Evolutionary conservation across 805 yeast species (phyloP), one percentile per base, ranked within the genome.

Genomic region (Yamadazyma laniorum): DNA sequence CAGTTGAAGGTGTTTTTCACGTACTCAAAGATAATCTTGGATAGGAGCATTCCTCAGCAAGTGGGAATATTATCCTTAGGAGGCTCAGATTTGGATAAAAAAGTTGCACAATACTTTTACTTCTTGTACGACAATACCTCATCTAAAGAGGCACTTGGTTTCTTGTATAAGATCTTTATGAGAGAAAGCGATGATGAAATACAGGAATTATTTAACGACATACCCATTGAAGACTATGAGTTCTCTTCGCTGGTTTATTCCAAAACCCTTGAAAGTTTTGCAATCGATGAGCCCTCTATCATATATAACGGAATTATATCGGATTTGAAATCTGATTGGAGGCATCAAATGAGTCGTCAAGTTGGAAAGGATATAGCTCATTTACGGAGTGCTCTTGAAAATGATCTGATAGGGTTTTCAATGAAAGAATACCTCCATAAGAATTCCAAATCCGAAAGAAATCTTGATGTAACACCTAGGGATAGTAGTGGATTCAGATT

Each of bases 1-100:
- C 82, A 85, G 42, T 50, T 82, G 14, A 55, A 64, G 13, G 75
- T 73, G 1, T 56, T 81, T 19, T 59, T 74, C 14, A 65, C 81
- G 6, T 64, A 79, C 23, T 50, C 82, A 2, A 67, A 70, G 18
- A 58, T 75, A 2, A 63, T 79, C 2, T 51, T 79, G n/a, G 66
- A 72, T 9, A 72, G 76, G 29, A 77, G 79, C 1, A 70, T 85
- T 13, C 86, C 96, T 0, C 84, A 89, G 47, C 83, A 90, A 57
- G 53, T 91, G 35, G 99, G 97, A 5, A 45, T 91, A 3, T 65
- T 91, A n/a, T 95, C 98, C 0, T 41, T 84, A 2, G 52, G 59
- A 6, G 58, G 54, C 1, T 50, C 46, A 5, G 62, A 59, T 15
- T 35, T 45, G 16, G 72, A 65, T 38, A 45, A 50, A 5, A 28